Evolutionary conservation across 2,329 filamentous ascomycete species (phyloP).

Genomic region (Basipetospora chlamydospora): DNA sequence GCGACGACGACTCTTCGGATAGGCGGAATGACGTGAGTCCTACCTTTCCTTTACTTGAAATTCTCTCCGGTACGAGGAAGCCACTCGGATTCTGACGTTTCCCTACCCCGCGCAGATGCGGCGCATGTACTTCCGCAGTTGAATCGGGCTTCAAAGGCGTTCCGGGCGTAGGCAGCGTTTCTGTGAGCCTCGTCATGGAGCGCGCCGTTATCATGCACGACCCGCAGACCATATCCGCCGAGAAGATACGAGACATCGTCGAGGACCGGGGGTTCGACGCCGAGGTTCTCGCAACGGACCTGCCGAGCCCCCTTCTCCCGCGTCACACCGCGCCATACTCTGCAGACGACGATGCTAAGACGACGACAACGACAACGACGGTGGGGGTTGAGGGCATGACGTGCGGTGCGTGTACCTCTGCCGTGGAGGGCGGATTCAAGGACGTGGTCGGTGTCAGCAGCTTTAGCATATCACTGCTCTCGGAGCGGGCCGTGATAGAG

Average conservation of each 20-base stretch:
- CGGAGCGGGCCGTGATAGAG: conserved; percentile 73
- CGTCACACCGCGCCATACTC: conserved; percentile 19
- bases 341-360: conserved; percentile 20
- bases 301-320: conserved; percentile 39
- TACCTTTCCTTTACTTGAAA: conserved; percentile 3
- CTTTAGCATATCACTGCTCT: conserved; percentile 71
- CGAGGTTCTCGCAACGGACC: conserved; percentile 69
- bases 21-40: conserved; percentile 65
- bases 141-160: conserved; percentile 79
- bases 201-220: conserved; percentile 91
- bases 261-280: conserved; percentile 89
- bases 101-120: conserved; percentile 50
- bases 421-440: conserved; percentile 68
- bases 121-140: conserved; percentile 89
- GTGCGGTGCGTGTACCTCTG: conserved; percentile 77
- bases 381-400: conserved; percentile 79
- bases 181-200: conserved; percentile 88
- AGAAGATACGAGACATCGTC: conserved; percentile 69
- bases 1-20: conserved; percentile 84
- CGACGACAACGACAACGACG: conserved; percentile 53
- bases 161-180: conserved; percentile 70
- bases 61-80: conserved; percentile 1
- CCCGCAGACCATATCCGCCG: conserved; percentile 55
- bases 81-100: not conserved
- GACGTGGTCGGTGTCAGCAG: conserved; percentile 56